Conservation (phyloP, 129 eudicot genomes). For the Lactuca saligna region DNA sequence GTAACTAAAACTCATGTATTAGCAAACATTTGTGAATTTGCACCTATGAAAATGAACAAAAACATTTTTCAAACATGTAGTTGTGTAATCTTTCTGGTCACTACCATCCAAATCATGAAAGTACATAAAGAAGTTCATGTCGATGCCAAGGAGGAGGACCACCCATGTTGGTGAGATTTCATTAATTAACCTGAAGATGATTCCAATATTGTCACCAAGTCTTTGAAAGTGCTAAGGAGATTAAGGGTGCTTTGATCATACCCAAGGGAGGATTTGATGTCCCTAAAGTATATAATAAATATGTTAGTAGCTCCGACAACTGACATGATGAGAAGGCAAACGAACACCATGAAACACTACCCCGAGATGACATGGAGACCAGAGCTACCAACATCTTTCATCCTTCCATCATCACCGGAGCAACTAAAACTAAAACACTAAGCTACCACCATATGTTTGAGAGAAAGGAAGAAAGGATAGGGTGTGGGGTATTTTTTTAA, state of each 20-base stretch:
- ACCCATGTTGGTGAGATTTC: slow-evolving; percentile 85
- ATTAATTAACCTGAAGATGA: slow-evolving; percentile 62
- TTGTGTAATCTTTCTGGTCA: slow-evolving; percentile 30
- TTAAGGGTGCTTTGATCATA: slow-evolving; percentile 84
- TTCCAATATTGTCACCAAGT: slow-evolving; percentile 63
- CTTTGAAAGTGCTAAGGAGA: slow-evolving; percentile 68
- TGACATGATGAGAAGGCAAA: slow-evolving; percentile 61
- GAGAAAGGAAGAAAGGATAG: too few relatives aligned
- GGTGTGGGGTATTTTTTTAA: too few relatives aligned
- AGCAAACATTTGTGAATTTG: slow-evolving; percentile 72
- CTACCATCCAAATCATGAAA: slow-evolving; percentile 82
- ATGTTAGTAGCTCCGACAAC: slow-evolving; percentile 73
- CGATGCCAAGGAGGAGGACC: slow-evolving; percentile 61
- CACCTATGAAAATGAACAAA: slow-evolving; percentile 68
- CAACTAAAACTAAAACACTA: slow-evolving; percentile 12
- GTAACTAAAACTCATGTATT: slow-evolving; percentile 77
- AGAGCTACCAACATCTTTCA: slow-evolving; percentile 30
- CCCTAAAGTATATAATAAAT: slow-evolving; percentile 74
- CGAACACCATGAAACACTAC: slow-evolving; percentile 87
- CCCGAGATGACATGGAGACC: slow-evolving; percentile 47
- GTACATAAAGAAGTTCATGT: slow-evolving; percentile 70
- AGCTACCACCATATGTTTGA: slow-evolving; percentile 20
- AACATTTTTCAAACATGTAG: slow-evolving; percentile 81
- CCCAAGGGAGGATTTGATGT: slow-evolving; percentile 62
- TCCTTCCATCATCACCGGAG: slow-evolving; percentile 12